These are phyloP conservation scores for Lipomyces starkeyi DNA, from an alignment of 805 yeast genomes.

Conservation along the genomic window DNA sequence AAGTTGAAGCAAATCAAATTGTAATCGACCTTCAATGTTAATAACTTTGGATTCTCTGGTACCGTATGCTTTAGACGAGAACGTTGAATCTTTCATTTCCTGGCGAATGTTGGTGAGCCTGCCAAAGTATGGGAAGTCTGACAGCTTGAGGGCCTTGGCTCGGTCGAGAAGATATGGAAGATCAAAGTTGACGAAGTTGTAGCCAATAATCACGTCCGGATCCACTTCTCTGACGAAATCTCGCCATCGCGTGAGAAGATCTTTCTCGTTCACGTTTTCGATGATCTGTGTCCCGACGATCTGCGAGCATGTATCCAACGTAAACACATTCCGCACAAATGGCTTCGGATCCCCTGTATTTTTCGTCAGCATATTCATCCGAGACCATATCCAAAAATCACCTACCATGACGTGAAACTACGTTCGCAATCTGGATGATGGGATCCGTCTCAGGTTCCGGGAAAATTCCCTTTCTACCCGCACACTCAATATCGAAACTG, in stretches of 20 bases:
- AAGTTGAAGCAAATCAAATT: constrained; percentile 88
- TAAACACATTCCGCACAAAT: constrained; percentile 91
- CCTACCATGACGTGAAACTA: constrained; percentile 61
- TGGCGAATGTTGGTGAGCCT: constrained; percentile 71
- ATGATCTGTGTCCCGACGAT: constrained; percentile 92
- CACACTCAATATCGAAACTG: constrained; percentile 97
- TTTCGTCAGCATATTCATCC: constrained; percentile 4
- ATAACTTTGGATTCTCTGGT: constrained; percentile 90
- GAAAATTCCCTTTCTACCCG: constrained; percentile 95
- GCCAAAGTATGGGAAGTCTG: constrained; percentile 83
- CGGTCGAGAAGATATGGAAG: constrained; percentile 90
- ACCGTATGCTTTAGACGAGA: constrained; percentile 95
- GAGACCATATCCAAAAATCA: neutral
- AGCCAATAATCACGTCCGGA: constrained; percentile 96
- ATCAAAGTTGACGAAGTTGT: constrained; percentile 93
- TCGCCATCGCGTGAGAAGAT: constrained; percentile 84
- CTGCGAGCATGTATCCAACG: constrained; percentile 87
- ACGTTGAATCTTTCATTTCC: constrained; percentile 78
- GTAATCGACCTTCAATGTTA: constrained; percentile 95
- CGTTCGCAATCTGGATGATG: constrained; percentile 96
- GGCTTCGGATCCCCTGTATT: constrained; percentile 81
- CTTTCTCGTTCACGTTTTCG: constrained; percentile 74
- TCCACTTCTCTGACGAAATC: constrained; percentile 84
- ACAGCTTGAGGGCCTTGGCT: constrained; percentile 71
- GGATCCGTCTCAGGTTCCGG: constrained; percentile 95